Evolutionary conservation across 2,329 filamentous ascomycete genomes (phyloP).

Genomic region (Microcera coccophila): DNA sequence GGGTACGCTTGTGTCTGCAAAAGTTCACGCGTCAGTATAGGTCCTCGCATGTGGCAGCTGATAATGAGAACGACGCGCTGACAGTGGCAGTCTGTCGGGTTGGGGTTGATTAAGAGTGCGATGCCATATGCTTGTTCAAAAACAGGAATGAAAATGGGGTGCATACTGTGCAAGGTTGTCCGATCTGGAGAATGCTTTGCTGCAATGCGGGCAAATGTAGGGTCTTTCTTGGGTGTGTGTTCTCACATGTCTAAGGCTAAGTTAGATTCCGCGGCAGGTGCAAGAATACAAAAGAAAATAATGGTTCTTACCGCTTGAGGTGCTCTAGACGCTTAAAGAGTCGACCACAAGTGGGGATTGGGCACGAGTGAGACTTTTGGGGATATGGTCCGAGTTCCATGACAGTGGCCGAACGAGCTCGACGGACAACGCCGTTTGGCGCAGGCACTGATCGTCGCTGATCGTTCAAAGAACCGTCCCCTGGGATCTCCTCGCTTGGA

Average conservation of each 20-base stretch:
- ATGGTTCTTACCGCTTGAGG: slow-evolving; percentile 79
- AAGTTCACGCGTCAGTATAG: slow-evolving; percentile 11
- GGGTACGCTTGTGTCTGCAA: slow-evolving; percentile 76
- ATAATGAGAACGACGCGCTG: neutral
- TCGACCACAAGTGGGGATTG: slow-evolving; percentile 95
- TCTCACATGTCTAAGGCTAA: slow-evolving; percentile 76
- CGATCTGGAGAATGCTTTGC: slow-evolving; percentile 96
- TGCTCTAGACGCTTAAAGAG: slow-evolving; percentile 99
- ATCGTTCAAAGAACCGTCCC: slow-evolving; percentile 44
- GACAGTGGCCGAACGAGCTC: slow-evolving; percentile 89
- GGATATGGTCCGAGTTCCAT: slow-evolving; percentile 96
- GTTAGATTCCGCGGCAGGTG: slow-evolving; percentile 13
- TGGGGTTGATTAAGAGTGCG: neutral
- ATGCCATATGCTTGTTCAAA: slow-evolving; percentile 12
- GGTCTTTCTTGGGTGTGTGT: slow-evolving; percentile 99
- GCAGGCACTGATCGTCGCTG: slow-evolving; percentile 66
- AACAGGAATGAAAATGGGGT: slow-evolving; percentile 37
- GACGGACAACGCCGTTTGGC: slow-evolving; percentile 72
- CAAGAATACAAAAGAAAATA: slow-evolving; percentile 36
- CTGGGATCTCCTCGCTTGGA: slow-evolving; percentile 58
- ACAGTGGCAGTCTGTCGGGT: too few relatives aligned
- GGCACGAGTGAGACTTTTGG: slow-evolving; percentile 97
- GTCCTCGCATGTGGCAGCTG: neutral
- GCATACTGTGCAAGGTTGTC: slow-evolving; percentile 97
- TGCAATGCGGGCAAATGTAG: slow-evolving; percentile 96